Base-by-base conservation (phyloP, 306 rosid species). In the Prunus mongolica region DNA sequence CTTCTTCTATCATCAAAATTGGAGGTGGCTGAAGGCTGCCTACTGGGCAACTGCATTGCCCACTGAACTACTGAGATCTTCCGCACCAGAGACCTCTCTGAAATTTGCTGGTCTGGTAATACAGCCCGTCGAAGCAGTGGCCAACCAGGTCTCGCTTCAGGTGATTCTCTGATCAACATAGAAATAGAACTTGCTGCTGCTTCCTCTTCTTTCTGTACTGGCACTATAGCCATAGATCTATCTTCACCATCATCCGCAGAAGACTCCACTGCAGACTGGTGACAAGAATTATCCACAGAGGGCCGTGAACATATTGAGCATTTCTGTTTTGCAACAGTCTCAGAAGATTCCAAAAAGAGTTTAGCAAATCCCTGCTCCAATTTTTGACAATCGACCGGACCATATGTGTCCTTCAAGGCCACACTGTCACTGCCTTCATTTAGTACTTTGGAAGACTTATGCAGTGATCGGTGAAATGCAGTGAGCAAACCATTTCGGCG, bases 41-140 rank as follows among this genome's bases (percentile, higher is more conserved):
- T 85, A 34, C 77, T 70, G 12, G 98, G 98, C 72, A 95, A 78
- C 80, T 84, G 89, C 97, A 95, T 86, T 81, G 98, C 97, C 98
- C 98, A 95, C 85, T 92, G 96, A 72, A 92, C 99, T 69, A 90
- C 97, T 9, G 99, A 89, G 83, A 87, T 84, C 82, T 82, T 79
- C 82, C 60, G 72, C 41, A 66, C 71, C 84, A 54, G 27, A 16
- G 86, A 73, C 77, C 78, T 71, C 12, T 76, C 82, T 1, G 76
- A 73, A 80, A 71, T 72, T 67, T 34, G 83, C 25, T 34, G 75
- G 3, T 77, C 88, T 2, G 88, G 68, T 76, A 76, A 55, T 69
- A 74, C 69, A 10, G 86, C 74, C 20, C 81, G 78, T 50, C 84
- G 91, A 51, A 92, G 98, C 60, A 96, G 85, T 15, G 99, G 99